phyloP scores from a whole-genome alignment of 176 grass and related monocot species.

The Chrysopogon serrulatus region DNA sequence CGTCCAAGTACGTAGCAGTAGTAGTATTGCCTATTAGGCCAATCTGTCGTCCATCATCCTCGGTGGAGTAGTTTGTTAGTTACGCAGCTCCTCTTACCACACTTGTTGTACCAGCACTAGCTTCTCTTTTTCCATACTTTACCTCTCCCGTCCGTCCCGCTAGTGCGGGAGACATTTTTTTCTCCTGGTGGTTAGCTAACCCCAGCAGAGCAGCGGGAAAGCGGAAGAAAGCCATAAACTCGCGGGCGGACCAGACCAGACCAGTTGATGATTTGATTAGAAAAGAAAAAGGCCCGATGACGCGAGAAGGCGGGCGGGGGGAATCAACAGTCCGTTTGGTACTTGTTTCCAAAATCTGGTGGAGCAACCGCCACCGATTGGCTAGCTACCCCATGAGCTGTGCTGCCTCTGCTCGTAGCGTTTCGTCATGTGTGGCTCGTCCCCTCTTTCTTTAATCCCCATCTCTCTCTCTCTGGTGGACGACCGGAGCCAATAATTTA shows the following conservation, averaged over 20 bases:
- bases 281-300: neutral
- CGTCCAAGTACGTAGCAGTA: neutral
- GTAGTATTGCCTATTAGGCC: neutral
- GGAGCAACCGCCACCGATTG: constrained; percentile 44
- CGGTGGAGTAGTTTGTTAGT: neutral
- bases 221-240: neutral
- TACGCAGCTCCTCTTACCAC: neutral
- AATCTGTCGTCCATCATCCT: neutral
- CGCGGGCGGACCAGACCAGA: neutral
- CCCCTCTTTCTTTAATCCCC: neutral
- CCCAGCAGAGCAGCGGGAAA: neutral
- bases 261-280: neutral
- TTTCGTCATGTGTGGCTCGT: constrained; percentile 8
- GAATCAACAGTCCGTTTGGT: constrained; percentile 30
- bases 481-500: constrained; percentile 16
- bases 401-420: constrained; percentile 2
- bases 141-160: neutral
- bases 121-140: neutral
- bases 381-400: constrained; percentile 33
- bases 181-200: constrained; percentile 10
- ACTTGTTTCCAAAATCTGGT: constrained; percentile 33
- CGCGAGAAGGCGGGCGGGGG: neutral
- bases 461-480: neutral
- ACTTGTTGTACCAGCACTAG: neutral
- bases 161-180: neutral